Evolutionary conservation across 2,329 filamentous ascomycete genomes (phyloP).

Genomic region (Xylaria sp.): DNA sequence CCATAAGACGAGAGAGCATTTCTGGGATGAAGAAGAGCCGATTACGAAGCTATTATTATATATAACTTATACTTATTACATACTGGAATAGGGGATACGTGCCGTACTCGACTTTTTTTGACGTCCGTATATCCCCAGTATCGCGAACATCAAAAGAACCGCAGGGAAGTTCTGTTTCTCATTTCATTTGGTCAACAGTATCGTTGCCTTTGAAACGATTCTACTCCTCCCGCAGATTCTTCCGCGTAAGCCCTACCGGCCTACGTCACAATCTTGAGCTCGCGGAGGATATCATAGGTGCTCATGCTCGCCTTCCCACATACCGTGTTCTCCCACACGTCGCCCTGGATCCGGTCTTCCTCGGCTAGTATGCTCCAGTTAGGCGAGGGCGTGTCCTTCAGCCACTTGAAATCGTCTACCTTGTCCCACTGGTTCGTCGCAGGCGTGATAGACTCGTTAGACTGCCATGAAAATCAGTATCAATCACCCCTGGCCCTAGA

Average conservation of each 20-base stretch:
- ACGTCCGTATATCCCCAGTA: not conserved
- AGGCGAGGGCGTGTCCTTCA: constrained; percentile 85
- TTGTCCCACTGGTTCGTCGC: constrained; percentile 82
- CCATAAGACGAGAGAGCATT: constrained; percentile 16
- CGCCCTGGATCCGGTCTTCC: constrained; percentile 66
- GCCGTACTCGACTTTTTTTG: not conserved
- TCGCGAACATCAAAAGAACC: not conserved
- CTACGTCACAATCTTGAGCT: constrained; percentile 18
- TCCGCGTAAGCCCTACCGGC: not conserved
- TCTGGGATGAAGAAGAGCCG: not conserved
- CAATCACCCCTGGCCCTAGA: not conserved
- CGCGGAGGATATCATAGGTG: constrained; percentile 72
- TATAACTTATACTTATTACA: constrained; percentile 7
- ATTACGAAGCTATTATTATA: not conserved
- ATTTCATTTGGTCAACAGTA: not conserved
- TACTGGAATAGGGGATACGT: not conserved
- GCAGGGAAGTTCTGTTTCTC: not conserved
- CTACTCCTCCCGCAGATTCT: not conserved
- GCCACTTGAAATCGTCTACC: constrained; percentile 98
- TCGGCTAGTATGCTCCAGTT: constrained; percentile 82
- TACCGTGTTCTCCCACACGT: constrained; percentile 76
- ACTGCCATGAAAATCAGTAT: constrained; percentile 43
- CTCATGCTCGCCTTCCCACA: constrained; percentile 70
- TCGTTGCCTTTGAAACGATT: not conserved
- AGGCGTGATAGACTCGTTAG: constrained; percentile 46